Base-by-base conservation (phyloP, 2,329 filamentous ascomycete genomes). In the Colletotrichum sp. region DNA sequence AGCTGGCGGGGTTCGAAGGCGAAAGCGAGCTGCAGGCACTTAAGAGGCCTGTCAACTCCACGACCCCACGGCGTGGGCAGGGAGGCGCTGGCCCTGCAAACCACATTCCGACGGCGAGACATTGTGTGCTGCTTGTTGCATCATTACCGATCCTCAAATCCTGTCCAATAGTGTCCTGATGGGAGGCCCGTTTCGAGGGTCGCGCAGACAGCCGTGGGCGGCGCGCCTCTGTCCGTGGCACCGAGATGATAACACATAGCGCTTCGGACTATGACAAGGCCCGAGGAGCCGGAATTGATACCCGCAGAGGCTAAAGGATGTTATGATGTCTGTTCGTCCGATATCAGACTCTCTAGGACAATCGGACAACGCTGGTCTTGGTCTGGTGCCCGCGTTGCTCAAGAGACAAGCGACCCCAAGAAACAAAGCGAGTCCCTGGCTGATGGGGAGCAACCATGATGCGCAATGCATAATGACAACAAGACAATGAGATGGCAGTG, bases 21-120 rank as follows among this genome's bases (percentile, higher is more conserved):
- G 52, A 75, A 66, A 75, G 72, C 69, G 62, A 68, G 69, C 72
- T 75, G 72, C 72, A 75, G 39, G 36, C 62, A 72, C 69, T 75
- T 75, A 66, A 36, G n/a, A 44, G 57, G 69, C 55, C 72, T 72
- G 72, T 55, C 36, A 24, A 32, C 52, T 59, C 60, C 72, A 30
- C 49, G 52, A 34, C 68, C 39, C 72, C 72, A 39, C 72, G 52
- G 62, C 34, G 36, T 34, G 62, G 67, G 28, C 32, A 67, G 55
- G 67, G 71, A 24, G 55, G 21, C 26, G 21, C 34, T 60, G 65
- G 18, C 30, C 71, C 39, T 36, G 24, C 66, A 28, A 71, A 39
- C 36, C 36, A 60, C 59, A 52, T 60, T 65, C 16, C 26, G 28
- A 64, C 34, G 63, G 52, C 16, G 24, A 72, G 63, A 60, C 70